Evolutionary conservation across 78 protist genomes (phyloP).

Genomic region (Isochrysis galbana): DNA sequence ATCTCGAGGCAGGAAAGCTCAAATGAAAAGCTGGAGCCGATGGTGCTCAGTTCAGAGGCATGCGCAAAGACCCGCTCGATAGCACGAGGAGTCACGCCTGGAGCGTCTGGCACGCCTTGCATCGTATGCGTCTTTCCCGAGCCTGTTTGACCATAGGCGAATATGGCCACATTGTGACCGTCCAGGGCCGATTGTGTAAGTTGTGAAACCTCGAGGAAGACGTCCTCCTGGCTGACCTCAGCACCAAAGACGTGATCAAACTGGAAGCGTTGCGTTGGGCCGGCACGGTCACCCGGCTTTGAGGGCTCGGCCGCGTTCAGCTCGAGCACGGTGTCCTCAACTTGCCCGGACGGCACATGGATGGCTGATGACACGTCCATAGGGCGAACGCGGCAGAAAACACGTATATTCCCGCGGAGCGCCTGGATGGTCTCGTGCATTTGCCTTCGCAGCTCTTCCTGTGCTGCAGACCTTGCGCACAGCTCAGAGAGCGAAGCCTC

Average conservation of each 20-base stretch:
- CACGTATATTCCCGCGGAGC: slow-evolving; percentile 18
- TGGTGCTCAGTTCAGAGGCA: background rate
- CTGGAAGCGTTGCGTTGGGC: background rate
- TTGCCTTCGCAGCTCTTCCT: background rate
- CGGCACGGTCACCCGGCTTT: background rate
- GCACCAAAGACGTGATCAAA: background rate
- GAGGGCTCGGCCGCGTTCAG: background rate
- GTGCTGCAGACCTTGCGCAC: background rate
- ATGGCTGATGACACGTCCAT: background rate
- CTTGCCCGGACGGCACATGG: background rate
- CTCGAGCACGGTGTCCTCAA: background rate
- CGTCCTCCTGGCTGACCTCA: background rate
- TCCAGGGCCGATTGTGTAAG: slow-evolving; percentile 24
- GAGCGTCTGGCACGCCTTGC: background rate
- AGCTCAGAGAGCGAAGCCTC: background rate
- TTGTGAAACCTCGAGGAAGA: background rate
- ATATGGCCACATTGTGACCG: background rate
- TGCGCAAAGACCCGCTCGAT: background rate
- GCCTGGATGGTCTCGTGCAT: slow-evolving; percentile 11
- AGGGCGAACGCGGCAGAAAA: background rate
- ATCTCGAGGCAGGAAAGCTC: slow-evolving; percentile 43
- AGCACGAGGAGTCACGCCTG: slow-evolving; percentile 44
- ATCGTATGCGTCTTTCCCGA: slow-evolving; percentile 13
- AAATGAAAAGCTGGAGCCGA: slow-evolving; percentile 18
- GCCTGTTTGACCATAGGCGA: slow-evolving; percentile 13